Conservation (phyloP, 2,329 filamentous ascomycete species). For the Aspergillus aculeatus region DNA sequence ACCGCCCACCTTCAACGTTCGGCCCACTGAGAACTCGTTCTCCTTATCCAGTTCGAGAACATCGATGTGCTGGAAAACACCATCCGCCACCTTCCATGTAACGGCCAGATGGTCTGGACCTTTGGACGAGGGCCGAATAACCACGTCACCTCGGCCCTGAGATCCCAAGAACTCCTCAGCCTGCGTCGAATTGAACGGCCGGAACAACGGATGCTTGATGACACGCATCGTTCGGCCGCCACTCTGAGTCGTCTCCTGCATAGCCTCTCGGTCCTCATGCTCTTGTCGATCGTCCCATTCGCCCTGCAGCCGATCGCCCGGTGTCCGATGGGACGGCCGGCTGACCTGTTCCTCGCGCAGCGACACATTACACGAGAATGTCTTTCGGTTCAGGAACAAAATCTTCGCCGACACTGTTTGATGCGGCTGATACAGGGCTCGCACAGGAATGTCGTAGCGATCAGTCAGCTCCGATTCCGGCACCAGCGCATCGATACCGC, state of each 20-base stretch:
- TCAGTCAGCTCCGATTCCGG: slow-evolving; percentile 79
- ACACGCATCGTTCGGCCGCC: slow-evolving; percentile 87
- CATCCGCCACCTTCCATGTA: slow-evolving; percentile 96
- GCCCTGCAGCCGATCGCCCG: slow-evolving; percentile 66
- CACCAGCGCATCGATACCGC: slow-evolving; percentile 85
- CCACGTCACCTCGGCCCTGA: slow-evolving; percentile 81
- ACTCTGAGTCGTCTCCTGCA: slow-evolving; percentile 80
- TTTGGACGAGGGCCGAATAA: slow-evolving; percentile 93
- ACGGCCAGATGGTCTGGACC: slow-evolving; percentile 92
- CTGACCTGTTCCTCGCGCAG: slow-evolving; percentile 78
- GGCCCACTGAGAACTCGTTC: slow-evolving; percentile 91
- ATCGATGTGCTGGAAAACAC: slow-evolving; percentile 96
- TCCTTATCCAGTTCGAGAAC: slow-evolving; percentile 96
- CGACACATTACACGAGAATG: slow-evolving; percentile 78
- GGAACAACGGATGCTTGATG: slow-evolving; percentile 96
- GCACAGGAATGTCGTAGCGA: slow-evolving; percentile 64
- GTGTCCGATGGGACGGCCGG: slow-evolving; percentile 65
- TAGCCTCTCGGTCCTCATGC: slow-evolving; percentile 73
- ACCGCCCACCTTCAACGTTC: slow-evolving; percentile 77
- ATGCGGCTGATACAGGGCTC: slow-evolving; percentile 71
- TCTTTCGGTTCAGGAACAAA: slow-evolving; percentile 80
- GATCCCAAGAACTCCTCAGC: slow-evolving; percentile 91
- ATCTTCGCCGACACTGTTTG: slow-evolving; percentile 90
- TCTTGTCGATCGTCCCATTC: slow-evolving; percentile 89
- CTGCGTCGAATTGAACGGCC: slow-evolving; percentile 85